A percentile compares a stretch with the other conserved stretches of the same genome.
These are phyloP conservation scores for Coniferiporia weirii DNA, from an alignment of 1,284 basidiomycete genomes.

Conservation along the genomic window DNA sequence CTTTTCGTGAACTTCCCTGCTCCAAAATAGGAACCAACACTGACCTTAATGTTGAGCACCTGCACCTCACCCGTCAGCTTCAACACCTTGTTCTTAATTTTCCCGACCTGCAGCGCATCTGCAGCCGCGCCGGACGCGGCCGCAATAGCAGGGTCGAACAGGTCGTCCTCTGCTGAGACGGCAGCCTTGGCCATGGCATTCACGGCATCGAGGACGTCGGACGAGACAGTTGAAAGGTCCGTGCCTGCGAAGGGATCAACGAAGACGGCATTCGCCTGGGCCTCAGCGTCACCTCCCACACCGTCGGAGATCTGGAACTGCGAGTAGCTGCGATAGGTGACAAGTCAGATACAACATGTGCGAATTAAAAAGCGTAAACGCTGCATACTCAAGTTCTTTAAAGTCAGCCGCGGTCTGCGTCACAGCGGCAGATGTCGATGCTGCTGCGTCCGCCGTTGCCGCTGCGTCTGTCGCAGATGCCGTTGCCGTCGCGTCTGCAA, in stretches of 20 bases:
- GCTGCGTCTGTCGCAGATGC: not conserved
- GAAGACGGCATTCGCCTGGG: conserved; percentile 39
- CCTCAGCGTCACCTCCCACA: conserved; percentile 35
- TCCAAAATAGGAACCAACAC: not conserved
- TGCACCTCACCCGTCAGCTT: conserved; percentile 22
- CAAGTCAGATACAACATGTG: too few relatives aligned
- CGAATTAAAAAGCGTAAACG: too few relatives aligned
- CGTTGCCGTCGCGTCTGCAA: not conserved
- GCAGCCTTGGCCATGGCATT: not conserved
- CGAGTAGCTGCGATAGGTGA: not conserved
- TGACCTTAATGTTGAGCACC: conserved; percentile 34
- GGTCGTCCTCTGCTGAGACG: not conserved
- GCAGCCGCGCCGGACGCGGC: conserved; percentile 36
- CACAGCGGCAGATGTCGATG: not conserved
- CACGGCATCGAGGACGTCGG: conserved; percentile 20
- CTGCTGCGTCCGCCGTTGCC: not conserved
- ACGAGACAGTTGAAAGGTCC: conserved; percentile 24
- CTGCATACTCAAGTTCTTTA: conserved; percentile 22
- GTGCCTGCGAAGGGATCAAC: conserved; percentile 21
- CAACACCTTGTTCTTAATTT: conserved; percentile 42
- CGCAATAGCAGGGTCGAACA: conserved; percentile 42
- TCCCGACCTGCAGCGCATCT: conserved; percentile 18
- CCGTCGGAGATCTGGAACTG: conserved; percentile 40
- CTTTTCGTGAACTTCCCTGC: not conserved
- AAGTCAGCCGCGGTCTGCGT: conserved; percentile 2